Conservation (phyloP, 768 basidiomycete genomes). For the Kwoniella shandongensis region DNA sequence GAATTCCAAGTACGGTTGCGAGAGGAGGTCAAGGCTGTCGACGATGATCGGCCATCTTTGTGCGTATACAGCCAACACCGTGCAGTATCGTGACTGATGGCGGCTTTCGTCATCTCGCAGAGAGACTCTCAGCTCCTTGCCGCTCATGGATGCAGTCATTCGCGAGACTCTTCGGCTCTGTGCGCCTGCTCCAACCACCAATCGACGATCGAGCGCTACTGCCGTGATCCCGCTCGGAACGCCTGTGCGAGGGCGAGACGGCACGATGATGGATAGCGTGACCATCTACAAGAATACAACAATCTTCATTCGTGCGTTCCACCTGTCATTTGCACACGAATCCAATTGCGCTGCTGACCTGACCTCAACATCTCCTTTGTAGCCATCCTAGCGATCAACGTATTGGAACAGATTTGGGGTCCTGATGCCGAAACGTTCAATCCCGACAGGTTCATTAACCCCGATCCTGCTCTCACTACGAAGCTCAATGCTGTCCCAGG, state of each 20-base stretch:
- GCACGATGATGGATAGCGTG: slow-evolving; percentile 45
- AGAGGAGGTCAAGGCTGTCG: slow-evolving; percentile 61
- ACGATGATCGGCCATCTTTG: slow-evolving; percentile 47
- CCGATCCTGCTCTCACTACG: slow-evolving; percentile 23
- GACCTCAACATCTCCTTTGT: slow-evolving; percentile 3
- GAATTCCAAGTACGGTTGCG: slow-evolving; percentile 70
- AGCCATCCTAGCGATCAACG: slow-evolving; percentile 53
- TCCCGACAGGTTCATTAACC: slow-evolving; percentile 35
- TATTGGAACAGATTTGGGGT: slow-evolving; percentile 46
- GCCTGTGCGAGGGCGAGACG: slow-evolving; percentile 45
- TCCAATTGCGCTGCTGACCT: not conserved
- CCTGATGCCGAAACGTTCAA: slow-evolving; percentile 47
- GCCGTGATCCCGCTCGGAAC: slow-evolving; percentile 41
- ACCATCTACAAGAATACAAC: slow-evolving; percentile 44
- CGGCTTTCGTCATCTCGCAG: slow-evolving; percentile 50
- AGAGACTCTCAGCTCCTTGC: slow-evolving; percentile 63
- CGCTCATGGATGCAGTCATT: slow-evolving; percentile 72
- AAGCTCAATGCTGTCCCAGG: slow-evolving; percentile 37
- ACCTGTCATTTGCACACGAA: not conserved
- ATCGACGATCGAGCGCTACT: slow-evolving; percentile 33
- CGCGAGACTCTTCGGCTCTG: slow-evolving; percentile 40
- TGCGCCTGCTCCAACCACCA: slow-evolving; percentile 45
- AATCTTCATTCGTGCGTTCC: slow-evolving; percentile 48
- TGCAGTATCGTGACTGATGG: not conserved
- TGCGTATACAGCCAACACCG: slow-evolving; percentile 21